These are phyloP conservation scores for Helianthus tuberosus DNA, from an alignment of 129 eudicot species.

Conservation along the genomic window DNA sequence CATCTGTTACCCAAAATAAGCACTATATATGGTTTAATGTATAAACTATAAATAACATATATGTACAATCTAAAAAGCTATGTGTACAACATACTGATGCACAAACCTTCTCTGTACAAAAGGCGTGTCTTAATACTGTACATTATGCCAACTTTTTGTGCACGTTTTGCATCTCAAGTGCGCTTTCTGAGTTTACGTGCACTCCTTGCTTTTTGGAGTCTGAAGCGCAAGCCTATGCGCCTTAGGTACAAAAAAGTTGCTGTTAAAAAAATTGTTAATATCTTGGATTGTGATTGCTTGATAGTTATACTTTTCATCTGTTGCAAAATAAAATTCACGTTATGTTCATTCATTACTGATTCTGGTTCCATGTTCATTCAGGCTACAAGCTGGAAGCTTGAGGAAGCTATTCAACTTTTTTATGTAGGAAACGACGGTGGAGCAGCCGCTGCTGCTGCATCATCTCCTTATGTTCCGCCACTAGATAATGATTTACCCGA, in stretches of 20 bases:
- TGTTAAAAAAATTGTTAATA: neutral
- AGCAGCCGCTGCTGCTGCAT: constrained; percentile 35
- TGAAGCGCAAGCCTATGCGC: too few relatives aligned
- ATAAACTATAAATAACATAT: too few relatives aligned
- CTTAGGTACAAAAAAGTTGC: too few relatives aligned
- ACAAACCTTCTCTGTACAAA: neutral
- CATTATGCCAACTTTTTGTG: neutral
- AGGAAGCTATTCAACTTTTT: constrained; percentile 92
- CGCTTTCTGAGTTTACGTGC: too few relatives aligned
- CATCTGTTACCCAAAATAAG: neutral
- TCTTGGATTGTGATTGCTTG: neutral
- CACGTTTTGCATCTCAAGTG: too few relatives aligned
- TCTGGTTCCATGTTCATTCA: constrained; percentile 31
- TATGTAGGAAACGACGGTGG: constrained; percentile 76
- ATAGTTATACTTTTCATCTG: neutral
- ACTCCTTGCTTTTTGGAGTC: too few relatives aligned
- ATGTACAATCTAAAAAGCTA: too few relatives aligned
- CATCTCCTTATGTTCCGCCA: constrained; percentile 54
- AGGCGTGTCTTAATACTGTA: neutral
- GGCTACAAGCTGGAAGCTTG: constrained; percentile 99
- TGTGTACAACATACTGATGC: neutral
- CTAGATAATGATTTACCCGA: constrained; percentile 45
- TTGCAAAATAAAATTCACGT: neutral
- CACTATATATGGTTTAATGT: neutral
- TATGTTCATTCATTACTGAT: neutral